Percentiles rank a stretch among this genome's conserved stretches.
phyloP scores from a whole-genome alignment of 2,329 filamentous ascomycete genomes.

The Pseudogymnoascus sp. region DNA sequence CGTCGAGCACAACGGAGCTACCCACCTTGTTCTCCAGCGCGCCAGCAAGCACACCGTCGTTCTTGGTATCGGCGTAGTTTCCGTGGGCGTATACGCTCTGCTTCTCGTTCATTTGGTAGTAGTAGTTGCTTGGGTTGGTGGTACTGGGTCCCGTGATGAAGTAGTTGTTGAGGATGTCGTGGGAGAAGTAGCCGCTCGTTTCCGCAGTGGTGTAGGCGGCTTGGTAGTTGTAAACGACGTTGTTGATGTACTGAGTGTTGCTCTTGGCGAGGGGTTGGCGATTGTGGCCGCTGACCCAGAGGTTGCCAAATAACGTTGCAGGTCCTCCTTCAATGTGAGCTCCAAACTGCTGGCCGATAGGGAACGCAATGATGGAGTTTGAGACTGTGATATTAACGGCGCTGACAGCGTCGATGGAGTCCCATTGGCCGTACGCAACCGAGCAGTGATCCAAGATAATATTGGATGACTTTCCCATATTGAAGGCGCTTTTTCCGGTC shows the following conservation, averaged over 20 bases:
- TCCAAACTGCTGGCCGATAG: slow-evolving; percentile 43
- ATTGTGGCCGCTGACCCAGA: slow-evolving; percentile 51
- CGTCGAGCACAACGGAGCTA: slow-evolving; percentile 17
- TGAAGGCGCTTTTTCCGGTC: slow-evolving; percentile 44
- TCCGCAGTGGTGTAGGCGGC: slow-evolving; percentile 48
- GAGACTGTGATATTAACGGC: slow-evolving; percentile 43
- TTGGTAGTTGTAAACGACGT: slow-evolving; percentile 47
- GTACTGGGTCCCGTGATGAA: slow-evolving; percentile 47
- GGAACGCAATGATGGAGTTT: slow-evolving; percentile 34
- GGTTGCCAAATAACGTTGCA: slow-evolving; percentile 44
- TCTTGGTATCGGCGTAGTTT: slow-evolving; percentile 45
- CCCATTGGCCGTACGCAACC: slow-evolving; percentile 47
- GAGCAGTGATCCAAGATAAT: slow-evolving; percentile 51
- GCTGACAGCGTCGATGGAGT: slow-evolving; percentile 39
- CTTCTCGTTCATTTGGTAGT: slow-evolving; percentile 45
- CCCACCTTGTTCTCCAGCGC: slow-evolving; percentile 13
- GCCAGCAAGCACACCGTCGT: slow-evolving; percentile 42
- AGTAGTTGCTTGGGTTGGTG: slow-evolving; percentile 42
- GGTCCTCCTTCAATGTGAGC: slow-evolving; percentile 45
- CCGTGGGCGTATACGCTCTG: slow-evolving; percentile 45
- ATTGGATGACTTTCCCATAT: slow-evolving; percentile 42
- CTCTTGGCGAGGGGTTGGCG: slow-evolving; percentile 50
- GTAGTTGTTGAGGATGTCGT: slow-evolving; percentile 48
- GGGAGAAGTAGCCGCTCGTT: slow-evolving; percentile 37
- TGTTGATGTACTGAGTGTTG: slow-evolving; percentile 45